Evolutionary conservation across 257 asterid species (phyloP).

Genomic region (Thymus mandschuricus): DNA sequence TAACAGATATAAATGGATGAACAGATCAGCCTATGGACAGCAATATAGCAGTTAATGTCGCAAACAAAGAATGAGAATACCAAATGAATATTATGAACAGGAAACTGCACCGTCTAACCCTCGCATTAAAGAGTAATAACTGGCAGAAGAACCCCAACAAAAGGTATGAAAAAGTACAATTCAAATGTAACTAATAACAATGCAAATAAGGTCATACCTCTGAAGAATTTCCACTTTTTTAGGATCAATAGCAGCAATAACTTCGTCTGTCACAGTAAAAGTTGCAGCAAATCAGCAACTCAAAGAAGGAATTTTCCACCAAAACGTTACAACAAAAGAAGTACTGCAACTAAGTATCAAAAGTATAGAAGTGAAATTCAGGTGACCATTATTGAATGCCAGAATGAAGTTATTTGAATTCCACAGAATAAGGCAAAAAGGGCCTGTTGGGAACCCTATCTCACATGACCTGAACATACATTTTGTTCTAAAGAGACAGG

Average conservation of each 20-base stretch:
- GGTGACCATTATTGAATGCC: background rate
- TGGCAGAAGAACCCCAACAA: constrained; percentile 5
- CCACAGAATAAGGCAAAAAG: background rate
- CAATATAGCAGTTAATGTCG: background rate
- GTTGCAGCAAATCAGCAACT: constrained; percentile 27
- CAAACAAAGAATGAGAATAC: constrained; percentile 14
- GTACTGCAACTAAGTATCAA: constrained; percentile 3
- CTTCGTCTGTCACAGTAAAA: constrained; percentile 63
- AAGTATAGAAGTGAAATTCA: background rate
- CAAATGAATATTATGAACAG: background rate
- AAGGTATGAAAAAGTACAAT: background rate
- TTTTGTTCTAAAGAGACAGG: background rate
- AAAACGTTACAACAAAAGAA: constrained; percentile 3
- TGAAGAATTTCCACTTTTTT: constrained; percentile 88
- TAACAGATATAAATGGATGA: background rate
- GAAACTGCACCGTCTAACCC: constrained; percentile 12
- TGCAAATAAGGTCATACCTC: constrained; percentile 52
- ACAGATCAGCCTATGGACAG: background rate
- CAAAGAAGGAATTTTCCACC: constrained; percentile 32
- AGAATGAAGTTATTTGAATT: constrained; percentile 16
- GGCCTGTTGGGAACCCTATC: background rate
- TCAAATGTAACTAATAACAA: constrained; percentile 7
- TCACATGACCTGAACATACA: constrained; percentile 3
- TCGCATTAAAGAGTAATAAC: constrained; percentile 13
- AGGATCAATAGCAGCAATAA: constrained; percentile 89